phyloP scores from a whole-genome alignment of 495 filamentous ascomycete genomes.

The Penicillium macrosclerotiorum region DNA sequence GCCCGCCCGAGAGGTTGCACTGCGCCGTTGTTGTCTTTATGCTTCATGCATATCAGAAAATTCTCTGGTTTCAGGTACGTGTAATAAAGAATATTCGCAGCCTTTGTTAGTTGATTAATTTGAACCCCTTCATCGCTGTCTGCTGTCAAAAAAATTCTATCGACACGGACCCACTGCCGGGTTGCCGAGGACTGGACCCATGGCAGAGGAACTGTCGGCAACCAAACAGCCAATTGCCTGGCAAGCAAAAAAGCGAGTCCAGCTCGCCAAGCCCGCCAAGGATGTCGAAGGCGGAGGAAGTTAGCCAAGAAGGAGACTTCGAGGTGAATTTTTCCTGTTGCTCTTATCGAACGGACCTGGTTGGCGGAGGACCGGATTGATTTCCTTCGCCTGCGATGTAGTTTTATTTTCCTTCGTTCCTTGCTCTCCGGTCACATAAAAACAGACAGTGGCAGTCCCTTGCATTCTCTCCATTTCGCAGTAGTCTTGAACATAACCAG shows the following conservation, averaged over 20 bases:
- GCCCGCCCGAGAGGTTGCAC: too few species aligned
- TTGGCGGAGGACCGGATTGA: constrained; percentile 19
- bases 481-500: not conserved
- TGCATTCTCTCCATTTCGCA: constrained; percentile 6
- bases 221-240: constrained; percentile 10
- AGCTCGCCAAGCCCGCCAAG: constrained; percentile 27
- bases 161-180: constrained; percentile 8
- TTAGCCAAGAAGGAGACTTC: not conserved
- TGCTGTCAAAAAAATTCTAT: constrained; percentile 8
- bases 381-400: constrained; percentile 6
- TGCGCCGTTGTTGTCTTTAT: too few species aligned
- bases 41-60: too few species aligned
- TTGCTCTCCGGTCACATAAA: constrained; percentile 3
- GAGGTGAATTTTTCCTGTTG: constrained; percentile 16
- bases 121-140: too few species aligned
- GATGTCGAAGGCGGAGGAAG: constrained; percentile 11
- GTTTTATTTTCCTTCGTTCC: constrained; percentile 4
- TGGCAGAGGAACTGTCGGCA: constrained; percentile 16
- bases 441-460: constrained; percentile 6
- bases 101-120: too few species aligned
- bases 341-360: constrained; percentile 20
- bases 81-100: too few species aligned
- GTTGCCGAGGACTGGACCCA: constrained; percentile 17
- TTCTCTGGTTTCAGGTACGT: too few species aligned
- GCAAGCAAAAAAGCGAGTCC: not conserved